Percentiles rank a stretch among this genome's conserved stretches.
Conservation (phyloP, 495 filamentous ascomycete genomes). For the Zalerion maritima region DNA sequence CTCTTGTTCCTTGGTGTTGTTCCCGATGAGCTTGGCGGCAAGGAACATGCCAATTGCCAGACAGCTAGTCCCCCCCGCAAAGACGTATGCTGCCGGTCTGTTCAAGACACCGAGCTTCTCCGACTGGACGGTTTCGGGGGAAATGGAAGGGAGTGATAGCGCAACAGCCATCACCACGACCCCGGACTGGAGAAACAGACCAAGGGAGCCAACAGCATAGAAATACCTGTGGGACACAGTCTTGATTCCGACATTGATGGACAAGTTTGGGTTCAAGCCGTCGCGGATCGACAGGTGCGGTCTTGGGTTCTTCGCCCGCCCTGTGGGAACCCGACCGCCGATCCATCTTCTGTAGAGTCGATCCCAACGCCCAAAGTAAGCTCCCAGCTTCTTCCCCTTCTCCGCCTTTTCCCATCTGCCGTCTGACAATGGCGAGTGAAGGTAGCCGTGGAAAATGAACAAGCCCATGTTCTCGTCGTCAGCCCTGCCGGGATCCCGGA, state of each 20-base stretch:
- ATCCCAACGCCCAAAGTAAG: too few relatives aligned
- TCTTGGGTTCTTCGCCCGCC: too few relatives aligned
- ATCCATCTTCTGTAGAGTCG: too few relatives aligned
- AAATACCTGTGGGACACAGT: slow-evolving; percentile 20
- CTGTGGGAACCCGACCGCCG: too few relatives aligned
- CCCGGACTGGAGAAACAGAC: background rate
- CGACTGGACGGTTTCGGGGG: background rate
- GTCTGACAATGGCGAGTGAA: slow-evolving; percentile 11
- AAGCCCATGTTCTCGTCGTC: slow-evolving; percentile 18
- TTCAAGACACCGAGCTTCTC: background rate
- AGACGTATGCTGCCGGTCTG: background rate
- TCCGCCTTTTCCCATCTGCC: slow-evolving; percentile 14
- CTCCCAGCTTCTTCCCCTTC: too few relatives aligned
- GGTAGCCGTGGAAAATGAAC: slow-evolving; percentile 14
- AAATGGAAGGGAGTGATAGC: background rate
- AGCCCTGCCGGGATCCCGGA: slow-evolving; percentile 13
- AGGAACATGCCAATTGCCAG: slow-evolving; percentile 27
- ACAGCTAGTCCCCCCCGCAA: slow-evolving; percentile 17
- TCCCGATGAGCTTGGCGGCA: slow-evolving; percentile 25
- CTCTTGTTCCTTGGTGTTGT: slow-evolving; percentile 21
- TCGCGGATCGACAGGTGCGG: too few relatives aligned
- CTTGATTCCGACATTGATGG: slow-evolving; percentile 32
- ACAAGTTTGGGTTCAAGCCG: slow-evolving; percentile 34
- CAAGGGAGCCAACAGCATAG: slow-evolving; percentile 9
- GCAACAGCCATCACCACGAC: background rate